Percentiles rank a stretch among this genome's conserved stretches.
These are phyloP conservation scores for Pseudogymnoascus sp. DNA, from an alignment of 2,329 filamentous ascomycete species.

Conservation along the genomic window DNA sequence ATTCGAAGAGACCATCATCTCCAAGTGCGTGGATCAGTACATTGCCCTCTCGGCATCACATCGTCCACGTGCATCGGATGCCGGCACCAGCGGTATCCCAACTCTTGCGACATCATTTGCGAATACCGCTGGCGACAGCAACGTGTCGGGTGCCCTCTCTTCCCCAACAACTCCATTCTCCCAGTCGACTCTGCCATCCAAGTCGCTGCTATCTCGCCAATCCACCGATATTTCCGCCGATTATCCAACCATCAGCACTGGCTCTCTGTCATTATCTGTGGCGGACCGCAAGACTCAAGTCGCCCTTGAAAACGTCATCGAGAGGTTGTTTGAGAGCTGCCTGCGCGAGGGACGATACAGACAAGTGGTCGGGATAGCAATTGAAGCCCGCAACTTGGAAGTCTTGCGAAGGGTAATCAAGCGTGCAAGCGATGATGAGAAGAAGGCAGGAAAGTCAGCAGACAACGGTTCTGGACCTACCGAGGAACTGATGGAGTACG, in stretches of 20 bases:
- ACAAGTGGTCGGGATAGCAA: slow-evolving; percentile 92
- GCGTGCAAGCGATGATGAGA: slow-evolving; percentile 80
- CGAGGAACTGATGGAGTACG: slow-evolving; percentile 95
- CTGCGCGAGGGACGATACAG: slow-evolving; percentile 79
- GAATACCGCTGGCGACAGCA: slow-evolving; percentile 57
- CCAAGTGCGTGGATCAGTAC: slow-evolving; percentile 96
- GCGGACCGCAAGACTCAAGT: slow-evolving; percentile 64
- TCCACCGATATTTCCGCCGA: slow-evolving; percentile 52
- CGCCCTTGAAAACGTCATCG: slow-evolving; percentile 74
- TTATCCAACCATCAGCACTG: slow-evolving; percentile 40
- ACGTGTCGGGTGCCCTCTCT: slow-evolving; percentile 51
- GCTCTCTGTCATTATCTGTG: slow-evolving; percentile 28
- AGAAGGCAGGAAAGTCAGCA: slow-evolving; percentile 51
- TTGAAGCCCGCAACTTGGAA: slow-evolving; percentile 87
- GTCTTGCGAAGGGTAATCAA: slow-evolving; percentile 81
- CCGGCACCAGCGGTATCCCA: slow-evolving; percentile 42
- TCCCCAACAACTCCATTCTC: slow-evolving; percentile 94
- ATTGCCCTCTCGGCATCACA: slow-evolving; percentile 63
- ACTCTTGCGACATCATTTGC: slow-evolving; percentile 71
- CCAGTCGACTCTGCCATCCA: slow-evolving; percentile 84
- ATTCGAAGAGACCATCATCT: slow-evolving; percentile 98
- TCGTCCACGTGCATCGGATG: slow-evolving; percentile 42
- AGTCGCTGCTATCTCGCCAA: slow-evolving; percentile 85
- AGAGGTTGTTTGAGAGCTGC: slow-evolving; percentile 85
- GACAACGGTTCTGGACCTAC: slow-evolving; percentile 54